phyloP scores from a whole-genome alignment of 768 basidiomycete genomes.

The Fomitopsis pulvina region DNA sequence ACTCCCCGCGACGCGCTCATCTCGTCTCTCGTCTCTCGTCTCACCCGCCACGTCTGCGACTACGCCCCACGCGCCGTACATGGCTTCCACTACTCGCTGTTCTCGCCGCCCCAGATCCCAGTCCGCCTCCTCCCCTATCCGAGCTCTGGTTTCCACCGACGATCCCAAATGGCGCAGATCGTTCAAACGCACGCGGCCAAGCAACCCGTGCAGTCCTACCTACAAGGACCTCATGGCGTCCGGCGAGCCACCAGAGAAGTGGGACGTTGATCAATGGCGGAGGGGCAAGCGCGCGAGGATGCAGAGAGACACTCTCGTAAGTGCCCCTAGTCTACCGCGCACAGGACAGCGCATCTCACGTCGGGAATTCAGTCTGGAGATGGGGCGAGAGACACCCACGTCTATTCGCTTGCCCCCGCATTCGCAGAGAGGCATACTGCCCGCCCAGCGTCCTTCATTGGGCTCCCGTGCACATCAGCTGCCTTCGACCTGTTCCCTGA shows the following conservation, averaged over 20 bases:
- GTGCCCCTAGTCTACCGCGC: conserved; percentile 14
- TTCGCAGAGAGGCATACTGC: conserved; percentile 14
- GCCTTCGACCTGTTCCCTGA: conserved; percentile 28
- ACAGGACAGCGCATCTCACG: neutral
- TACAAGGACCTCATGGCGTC: conserved; percentile 24
- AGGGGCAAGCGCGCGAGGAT: conserved; percentile 49
- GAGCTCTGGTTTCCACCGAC: conserved; percentile 30
- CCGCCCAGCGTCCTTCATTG: conserved; percentile 7
- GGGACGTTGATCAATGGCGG: conserved; percentile 48
- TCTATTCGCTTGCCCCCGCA: conserved; percentile 8
- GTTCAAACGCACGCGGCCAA: conserved; percentile 45
- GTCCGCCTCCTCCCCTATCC: conserved; percentile 35
- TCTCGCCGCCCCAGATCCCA: conserved; percentile 47
- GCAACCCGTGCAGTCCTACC: conserved; percentile 27
- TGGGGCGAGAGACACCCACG: neutral
- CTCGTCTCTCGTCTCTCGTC: neutral
- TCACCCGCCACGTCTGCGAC: neutral
- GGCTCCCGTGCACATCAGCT: conserved; percentile 23
- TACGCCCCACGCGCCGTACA: conserved; percentile 12
- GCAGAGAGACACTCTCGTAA: conserved; percentile 42
- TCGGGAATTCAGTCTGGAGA: neutral
- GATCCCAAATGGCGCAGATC: conserved; percentile 37
- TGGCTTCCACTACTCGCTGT: conserved; percentile 30
- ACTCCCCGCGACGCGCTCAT: too few relatives aligned
- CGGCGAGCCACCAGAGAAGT: conserved; percentile 32